These are phyloP conservation scores for Trichophaea hybrida DNA, from an alignment of 2,329 filamentous ascomycete species.

Conservation along the genomic window DNA sequence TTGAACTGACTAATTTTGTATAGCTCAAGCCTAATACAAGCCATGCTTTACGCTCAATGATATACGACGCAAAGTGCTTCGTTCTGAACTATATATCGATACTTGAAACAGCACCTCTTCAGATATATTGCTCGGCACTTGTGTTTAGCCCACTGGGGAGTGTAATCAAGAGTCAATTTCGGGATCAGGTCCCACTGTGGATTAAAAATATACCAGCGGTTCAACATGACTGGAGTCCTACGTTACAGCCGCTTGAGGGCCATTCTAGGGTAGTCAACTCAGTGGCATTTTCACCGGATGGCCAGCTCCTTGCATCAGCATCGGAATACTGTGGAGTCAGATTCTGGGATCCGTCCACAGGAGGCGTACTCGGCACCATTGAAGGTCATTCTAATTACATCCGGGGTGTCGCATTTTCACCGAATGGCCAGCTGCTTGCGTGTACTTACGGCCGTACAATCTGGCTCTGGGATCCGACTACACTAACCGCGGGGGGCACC, in stretches of 20 bases:
- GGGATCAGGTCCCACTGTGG: background rate
- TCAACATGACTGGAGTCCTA: constrained; percentile 34
- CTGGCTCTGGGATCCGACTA: no score
- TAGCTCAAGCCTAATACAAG: background rate
- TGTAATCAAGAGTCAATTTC: background rate
- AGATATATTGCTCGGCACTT: background rate
- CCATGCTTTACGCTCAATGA: background rate
- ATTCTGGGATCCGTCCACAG: constrained; percentile 79
- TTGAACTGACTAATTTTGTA: background rate
- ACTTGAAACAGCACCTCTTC: no score
- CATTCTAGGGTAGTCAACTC: constrained; percentile 66
- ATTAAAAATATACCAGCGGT: background rate
- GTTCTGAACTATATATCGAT: background rate
- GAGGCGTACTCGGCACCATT: constrained; percentile 67
- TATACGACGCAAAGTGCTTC: background rate
- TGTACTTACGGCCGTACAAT: constrained; percentile 89
- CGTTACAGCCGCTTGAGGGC: constrained; percentile 86
- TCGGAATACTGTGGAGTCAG: constrained; percentile 90
- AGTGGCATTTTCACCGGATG: constrained; percentile 76
- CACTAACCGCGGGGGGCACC: constrained; percentile 11
- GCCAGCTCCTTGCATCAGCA: constrained; percentile 65
- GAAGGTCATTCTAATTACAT: constrained; percentile 87
- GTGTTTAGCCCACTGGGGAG: background rate
- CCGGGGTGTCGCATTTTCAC: constrained; percentile 87
- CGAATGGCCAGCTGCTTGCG: constrained; percentile 74